Evolutionary conservation across 2,329 filamentous ascomycete species (phyloP), one percentile per base, ranked within the genome.

Genomic region (Aspergillus brasiliensis): DNA sequence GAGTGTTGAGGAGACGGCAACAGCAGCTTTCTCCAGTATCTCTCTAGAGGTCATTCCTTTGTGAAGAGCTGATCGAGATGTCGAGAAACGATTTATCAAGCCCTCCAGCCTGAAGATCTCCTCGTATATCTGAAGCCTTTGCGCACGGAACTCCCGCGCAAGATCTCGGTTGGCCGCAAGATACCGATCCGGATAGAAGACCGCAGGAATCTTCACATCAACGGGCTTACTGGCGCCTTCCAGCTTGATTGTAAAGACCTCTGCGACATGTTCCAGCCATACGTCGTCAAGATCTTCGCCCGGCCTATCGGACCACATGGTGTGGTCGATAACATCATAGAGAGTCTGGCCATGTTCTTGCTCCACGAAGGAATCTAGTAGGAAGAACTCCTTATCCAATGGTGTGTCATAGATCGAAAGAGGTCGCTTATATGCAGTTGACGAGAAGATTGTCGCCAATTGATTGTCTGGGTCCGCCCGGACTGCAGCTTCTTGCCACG

Each of bases 101-200:
- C 52, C 57, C 19, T 76, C 72, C 13, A 80, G 51, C 38, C 65
- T 69, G 23, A 67, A 63, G 5, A 80, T 66, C 34, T 77, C 69
- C 38, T 71, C 64, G 31, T 70, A 66, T 7, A 75, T 65, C 47
- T 75, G 68, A 7, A 78, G 68, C 62, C 75, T 73, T 28, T 71
- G 71, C 7, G 64, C 60, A 31, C 83, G 80, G 59, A 86, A 79
- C 8, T 78, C 75, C 46, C 77, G 77, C 15, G 83, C 79, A 8
- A 78, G 67, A 1, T 77, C 76, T 57, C 79, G 77, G 60, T 83
- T 84, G 62, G 79, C 75, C 51, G 83, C 77, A 48, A 87, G 75
- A 69, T 88, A 89, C 48, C 86, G 81, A 72, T 88, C 86, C 4
- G 83, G 79, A 63, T 85, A 86, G 67, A 86, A 81, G 1, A 78